phyloP scores from a whole-genome alignment of 1,284 basidiomycete genomes.

The Microbotryomycetes sp. region DNA sequence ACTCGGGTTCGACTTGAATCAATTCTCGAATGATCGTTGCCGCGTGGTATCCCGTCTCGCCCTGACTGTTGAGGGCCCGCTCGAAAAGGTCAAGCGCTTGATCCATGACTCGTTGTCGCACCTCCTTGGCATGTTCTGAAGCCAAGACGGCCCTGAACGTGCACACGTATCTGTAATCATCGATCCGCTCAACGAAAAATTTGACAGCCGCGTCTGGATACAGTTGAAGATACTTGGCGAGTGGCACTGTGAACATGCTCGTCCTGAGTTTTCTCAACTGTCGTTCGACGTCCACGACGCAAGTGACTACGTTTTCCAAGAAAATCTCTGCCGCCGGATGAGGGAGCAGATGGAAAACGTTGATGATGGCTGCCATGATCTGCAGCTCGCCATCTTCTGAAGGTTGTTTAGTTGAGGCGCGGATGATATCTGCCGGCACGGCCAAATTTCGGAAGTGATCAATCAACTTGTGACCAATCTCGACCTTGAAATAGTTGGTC shows the following conservation, averaged over 20 bases:
- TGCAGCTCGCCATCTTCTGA: constrained; percentile 82
- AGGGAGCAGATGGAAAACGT: constrained; percentile 93
- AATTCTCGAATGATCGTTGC: constrained; percentile 64
- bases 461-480: constrained; percentile 94
- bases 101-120: constrained; percentile 66
- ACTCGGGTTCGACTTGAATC: constrained; percentile 57
- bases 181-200: constrained; percentile 74
- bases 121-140: constrained; percentile 65
- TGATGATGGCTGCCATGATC: constrained; percentile 87
- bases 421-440: constrained; percentile 70
- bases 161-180: constrained; percentile 52
- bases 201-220: constrained; percentile 80
- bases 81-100: constrained; percentile 58
- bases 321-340: constrained; percentile 82
- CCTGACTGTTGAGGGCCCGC: constrained; percentile 33
- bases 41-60: constrained; percentile 31
- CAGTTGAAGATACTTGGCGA: constrained; percentile 84
- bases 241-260: constrained; percentile 89
- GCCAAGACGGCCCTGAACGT: constrained; percentile 75
- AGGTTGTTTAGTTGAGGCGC: constrained; percentile 67
- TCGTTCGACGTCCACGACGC: constrained; percentile 88
- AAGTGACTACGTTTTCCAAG: constrained; percentile 74
- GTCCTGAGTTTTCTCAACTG: constrained; percentile 81
- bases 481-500: constrained; percentile 99
- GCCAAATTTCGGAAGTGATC: constrained; percentile 91